Base-by-base conservation (phyloP, 2,329 filamentous ascomycete genomes). In the Clonostachys rosea region DNA sequence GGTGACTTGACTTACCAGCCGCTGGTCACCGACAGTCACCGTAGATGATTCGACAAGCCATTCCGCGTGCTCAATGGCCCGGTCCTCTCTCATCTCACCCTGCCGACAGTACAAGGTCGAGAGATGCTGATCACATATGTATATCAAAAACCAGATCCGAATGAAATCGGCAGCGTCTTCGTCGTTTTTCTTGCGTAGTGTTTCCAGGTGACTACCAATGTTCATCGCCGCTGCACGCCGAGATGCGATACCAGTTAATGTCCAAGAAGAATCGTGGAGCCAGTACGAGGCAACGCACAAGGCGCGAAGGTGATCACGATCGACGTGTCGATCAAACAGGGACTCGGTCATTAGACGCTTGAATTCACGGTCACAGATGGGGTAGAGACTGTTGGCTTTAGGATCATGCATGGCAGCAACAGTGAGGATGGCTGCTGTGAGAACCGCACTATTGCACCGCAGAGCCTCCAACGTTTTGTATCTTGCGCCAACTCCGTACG, bases 251-350 rank as follows among this genome's bases (percentile, higher is more conserved):
- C 80, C 80, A 0, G 78, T 81, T 1, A 84, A 66, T 53, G 79
- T 83, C 78, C 81, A 83, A 5, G 77, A 81, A 17, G 83, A 66
- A 49, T 84, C 80, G 5, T 77, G 78, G 0, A 84, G 67, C 81
- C 81, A 84, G 53, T 83, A 84, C 0, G 79, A 75, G 1, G 77
- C 80, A 5, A 84, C 74, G 40, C 78, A 81, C 36, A 84, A 70
- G 5, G 78, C 81, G 3, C 79, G 70, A 18, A 84, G 71, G 47
- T 79, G 75, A 47, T 84, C 79, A 6, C 62, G 55, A 14, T 64
- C 59, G 0, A 67, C 57, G 1, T 57, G 58, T 2, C 65, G 54
- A 24, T 67, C 62, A 6, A 69, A 65, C 45, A 69, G 60, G 2
- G 63, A 66, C 8, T 62, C 69, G 12, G 78, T 74, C 42, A 81